Percentiles rank a stretch among this genome's conserved stretches.
These are phyloP conservation scores for Lactarius pseudohatsudake DNA, from an alignment of 768 basidiomycete species.

Conservation along the genomic window DNA sequence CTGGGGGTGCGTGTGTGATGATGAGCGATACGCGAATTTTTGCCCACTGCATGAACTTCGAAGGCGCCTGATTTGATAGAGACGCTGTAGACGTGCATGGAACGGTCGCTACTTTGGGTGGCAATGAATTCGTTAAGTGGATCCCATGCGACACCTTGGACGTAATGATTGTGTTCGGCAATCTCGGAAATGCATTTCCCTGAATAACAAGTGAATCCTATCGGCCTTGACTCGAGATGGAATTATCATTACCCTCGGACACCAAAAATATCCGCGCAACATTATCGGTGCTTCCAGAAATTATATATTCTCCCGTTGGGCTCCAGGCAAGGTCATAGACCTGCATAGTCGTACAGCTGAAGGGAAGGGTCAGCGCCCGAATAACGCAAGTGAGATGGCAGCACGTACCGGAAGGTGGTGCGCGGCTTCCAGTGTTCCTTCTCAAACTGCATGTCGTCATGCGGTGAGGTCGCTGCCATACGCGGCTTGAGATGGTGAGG, in stretches of 20 bases:
- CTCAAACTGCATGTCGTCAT: slow-evolving; percentile 83
- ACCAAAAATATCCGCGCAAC: slow-evolving; percentile 81
- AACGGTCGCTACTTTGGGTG: slow-evolving; percentile 93
- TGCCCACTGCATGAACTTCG: slow-evolving; percentile 88
- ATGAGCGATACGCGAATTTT: slow-evolving; percentile 75
- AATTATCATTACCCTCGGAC: slow-evolving; percentile 43
- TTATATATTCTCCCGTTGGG: slow-evolving; percentile 88
- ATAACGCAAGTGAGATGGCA: background rate
- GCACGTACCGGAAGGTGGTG: slow-evolving; percentile 74
- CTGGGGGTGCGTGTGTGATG: slow-evolving; percentile 74
- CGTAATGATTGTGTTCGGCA: slow-evolving; percentile 93
- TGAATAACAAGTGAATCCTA: slow-evolving; percentile 36
- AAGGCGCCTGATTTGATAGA: slow-evolving; percentile 75
- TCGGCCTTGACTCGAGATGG: slow-evolving; percentile 4
- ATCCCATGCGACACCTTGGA: slow-evolving; percentile 99
- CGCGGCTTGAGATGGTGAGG: slow-evolving; percentile 62
- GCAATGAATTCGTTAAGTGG: slow-evolving; percentile 96
- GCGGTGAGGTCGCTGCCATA: slow-evolving; percentile 81
- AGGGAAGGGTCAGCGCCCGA: background rate
- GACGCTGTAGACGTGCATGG: slow-evolving; percentile 92
- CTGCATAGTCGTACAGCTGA: slow-evolving; percentile 88
- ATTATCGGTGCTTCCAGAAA: slow-evolving; percentile 98
- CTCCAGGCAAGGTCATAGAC: slow-evolving; percentile 99
- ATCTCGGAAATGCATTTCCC: slow-evolving; percentile 88
- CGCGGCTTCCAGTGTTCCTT: slow-evolving; percentile 95